Conservation (phyloP, 805 yeast genomes). For the Dipodascus geniculatus region DNA sequence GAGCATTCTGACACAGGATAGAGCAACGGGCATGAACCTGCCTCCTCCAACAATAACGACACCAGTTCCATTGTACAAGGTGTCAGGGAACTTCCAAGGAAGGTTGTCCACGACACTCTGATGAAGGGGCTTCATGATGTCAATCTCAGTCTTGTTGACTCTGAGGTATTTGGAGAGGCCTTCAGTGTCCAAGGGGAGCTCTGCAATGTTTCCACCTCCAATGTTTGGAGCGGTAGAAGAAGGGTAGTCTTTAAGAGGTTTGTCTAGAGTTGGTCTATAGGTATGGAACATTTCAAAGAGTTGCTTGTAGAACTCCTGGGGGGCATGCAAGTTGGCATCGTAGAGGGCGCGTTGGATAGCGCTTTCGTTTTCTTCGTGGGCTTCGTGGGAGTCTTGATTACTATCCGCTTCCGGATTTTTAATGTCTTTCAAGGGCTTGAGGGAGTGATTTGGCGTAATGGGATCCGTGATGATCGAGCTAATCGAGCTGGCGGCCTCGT, state of each 20-base stretch:
- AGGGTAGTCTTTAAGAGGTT: neutral
- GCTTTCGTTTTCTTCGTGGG: neutral
- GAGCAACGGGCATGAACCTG: conserved; percentile 57
- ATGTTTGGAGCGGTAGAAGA: neutral
- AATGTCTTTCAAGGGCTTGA: neutral
- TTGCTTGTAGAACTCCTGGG: neutral
- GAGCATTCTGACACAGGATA: conserved; percentile 51
- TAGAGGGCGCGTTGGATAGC: neutral
- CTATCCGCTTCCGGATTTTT: neutral
- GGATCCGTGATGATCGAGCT: neutral
- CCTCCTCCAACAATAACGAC: conserved; percentile 75
- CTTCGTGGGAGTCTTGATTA: neutral
- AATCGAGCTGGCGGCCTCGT: neutral
- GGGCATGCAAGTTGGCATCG: neutral
- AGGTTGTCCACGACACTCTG: neutral
- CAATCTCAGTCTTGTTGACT: neutral
- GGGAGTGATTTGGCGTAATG: neutral
- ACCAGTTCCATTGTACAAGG: conserved; percentile 32
- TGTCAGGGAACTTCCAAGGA: conserved; percentile 1
- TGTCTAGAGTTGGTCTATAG: neutral
- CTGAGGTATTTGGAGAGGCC: neutral
- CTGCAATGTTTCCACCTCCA: neutral
- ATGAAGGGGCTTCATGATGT: neutral
- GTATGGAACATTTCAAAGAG: neutral
- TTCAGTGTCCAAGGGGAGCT: neutral